Conservation (phyloP, 169 alveolate genomes). For the Plasmodium vinckei region DNA sequence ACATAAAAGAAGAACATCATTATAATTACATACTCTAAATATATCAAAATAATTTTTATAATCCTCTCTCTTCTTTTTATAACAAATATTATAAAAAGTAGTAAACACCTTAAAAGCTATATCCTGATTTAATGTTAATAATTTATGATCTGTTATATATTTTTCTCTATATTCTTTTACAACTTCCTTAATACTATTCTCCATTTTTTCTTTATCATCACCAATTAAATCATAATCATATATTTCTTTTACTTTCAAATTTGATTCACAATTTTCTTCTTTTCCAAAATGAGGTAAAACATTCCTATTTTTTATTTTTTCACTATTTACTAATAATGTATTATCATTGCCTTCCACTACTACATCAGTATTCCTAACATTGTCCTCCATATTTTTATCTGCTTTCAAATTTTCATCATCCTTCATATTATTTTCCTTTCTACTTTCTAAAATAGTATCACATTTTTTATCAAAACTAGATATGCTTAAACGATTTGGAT, state of each 20-base stretch:
- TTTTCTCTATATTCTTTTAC: conserved; percentile 38
- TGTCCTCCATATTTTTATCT: too few relatives aligned
- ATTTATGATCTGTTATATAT: conserved; percentile 19
- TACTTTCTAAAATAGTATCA: too few relatives aligned
- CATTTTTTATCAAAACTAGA: too few relatives aligned
- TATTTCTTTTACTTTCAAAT: background rate
- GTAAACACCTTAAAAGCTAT: conserved; percentile 78
- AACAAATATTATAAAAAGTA: conserved; percentile 63
- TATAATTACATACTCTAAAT: conserved; percentile 78
- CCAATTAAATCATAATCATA: too few relatives aligned
- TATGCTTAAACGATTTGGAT: too few relatives aligned
- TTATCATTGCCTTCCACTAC: too few relatives aligned
- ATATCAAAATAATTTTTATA: conserved; percentile 6
- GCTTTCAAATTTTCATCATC: too few relatives aligned
- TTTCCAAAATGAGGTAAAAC: conserved; percentile 9
- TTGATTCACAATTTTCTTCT: conserved; percentile 7
- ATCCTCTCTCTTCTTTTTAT: conserved; percentile 46
- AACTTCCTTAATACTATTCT: conserved; percentile 1
- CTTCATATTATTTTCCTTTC: too few relatives aligned
- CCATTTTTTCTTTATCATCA: background rate
- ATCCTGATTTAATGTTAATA: conserved; percentile 72
- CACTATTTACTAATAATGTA: background rate
- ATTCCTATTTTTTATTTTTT: background rate
- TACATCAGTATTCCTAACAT: too few relatives aligned
- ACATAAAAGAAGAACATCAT: conserved; percentile 80